A percentile compares a stretch with the other conserved stretches of the same genome.
These are phyloP conservation scores for Dioscorea cayenensis DNA, from an alignment of 116 monocot species.

Conservation along the genomic window DNA sequence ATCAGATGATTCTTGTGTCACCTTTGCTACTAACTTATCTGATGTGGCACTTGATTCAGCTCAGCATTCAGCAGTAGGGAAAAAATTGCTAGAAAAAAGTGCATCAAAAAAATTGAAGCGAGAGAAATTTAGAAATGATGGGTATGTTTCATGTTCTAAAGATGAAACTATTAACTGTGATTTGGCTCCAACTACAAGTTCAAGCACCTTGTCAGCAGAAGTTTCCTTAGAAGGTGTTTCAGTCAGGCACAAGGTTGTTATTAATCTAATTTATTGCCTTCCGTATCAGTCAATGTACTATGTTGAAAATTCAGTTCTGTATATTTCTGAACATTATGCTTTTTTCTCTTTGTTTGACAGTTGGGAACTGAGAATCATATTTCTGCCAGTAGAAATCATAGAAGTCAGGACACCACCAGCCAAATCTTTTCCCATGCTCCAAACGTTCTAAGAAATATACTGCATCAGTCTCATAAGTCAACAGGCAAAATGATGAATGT, in stretches of 20 bases:
- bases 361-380: conserved; percentile 16
- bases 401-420: conserved; percentile 13
- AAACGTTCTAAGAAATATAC: conserved; percentile 16
- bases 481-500: conserved; percentile 22
- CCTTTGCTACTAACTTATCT: not conserved
- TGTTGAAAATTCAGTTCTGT: not conserved
- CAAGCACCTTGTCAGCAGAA: conserved; percentile 13
- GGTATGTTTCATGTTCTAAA: conserved; percentile 6
- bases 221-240: conserved; percentile 15
- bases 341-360: conserved; percentile 26
- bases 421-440: conserved; percentile 4
- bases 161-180: conserved; percentile 2
- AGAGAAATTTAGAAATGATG: conserved; percentile 19
- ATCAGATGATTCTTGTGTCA: conserved; percentile 16
- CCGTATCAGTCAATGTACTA: not conserved
- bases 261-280: conserved; percentile 1
- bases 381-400: conserved; percentile 16
- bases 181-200: conserved; percentile 5
- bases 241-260: conserved; percentile 30
- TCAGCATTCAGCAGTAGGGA: conserved; percentile 11
- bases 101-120: conserved; percentile 22
- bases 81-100: conserved; percentile 6
- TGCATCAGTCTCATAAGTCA: conserved; percentile 22
- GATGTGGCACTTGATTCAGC: conserved; percentile 10
- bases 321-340: conserved; percentile 4